Percentiles rank a stretch among this genome's conserved stretches.
Evolutionary conservation across 2,329 filamentous ascomycete species (phyloP).

Genomic region (Trichoderma polysporum): DNA sequence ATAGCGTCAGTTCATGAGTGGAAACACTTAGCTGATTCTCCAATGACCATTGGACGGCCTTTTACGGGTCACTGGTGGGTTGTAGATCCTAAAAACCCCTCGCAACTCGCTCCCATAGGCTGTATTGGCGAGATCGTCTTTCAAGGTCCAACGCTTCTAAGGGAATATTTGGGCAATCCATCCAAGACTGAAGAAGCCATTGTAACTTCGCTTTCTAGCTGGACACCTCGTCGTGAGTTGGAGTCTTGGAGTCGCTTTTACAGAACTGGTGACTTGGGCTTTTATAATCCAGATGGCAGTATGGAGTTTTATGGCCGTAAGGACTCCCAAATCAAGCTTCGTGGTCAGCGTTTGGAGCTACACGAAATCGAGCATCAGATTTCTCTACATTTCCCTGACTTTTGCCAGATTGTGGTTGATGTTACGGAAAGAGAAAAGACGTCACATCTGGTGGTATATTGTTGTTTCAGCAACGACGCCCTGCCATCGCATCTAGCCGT

Average conservation of each 20-base stretch:
- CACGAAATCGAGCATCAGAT: constrained; percentile 14
- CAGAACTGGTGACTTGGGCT: constrained; percentile 47
- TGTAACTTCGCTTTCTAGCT: constrained; percentile 28
- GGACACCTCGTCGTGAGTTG: constrained; percentile 26
- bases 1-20: constrained; percentile 5
- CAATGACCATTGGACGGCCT: not conserved
- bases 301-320: not conserved
- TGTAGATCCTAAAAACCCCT: constrained; percentile 7
- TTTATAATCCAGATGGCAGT: constrained; percentile 33
- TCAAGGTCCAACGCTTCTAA: not conserved
- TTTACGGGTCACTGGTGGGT: constrained; percentile 13
- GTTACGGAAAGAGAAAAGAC: not conserved
- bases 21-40: not conserved
- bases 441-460: not conserved
- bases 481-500: not conserved
- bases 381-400: not conserved
- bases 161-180: not conserved
- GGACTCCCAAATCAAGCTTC: constrained; percentile 10
- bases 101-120: not conserved
- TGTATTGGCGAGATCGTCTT: constrained; percentile 1
- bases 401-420: not conserved
- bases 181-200: not conserved
- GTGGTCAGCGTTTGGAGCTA: constrained; percentile 6
- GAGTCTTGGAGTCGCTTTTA: constrained; percentile 33
- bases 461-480: not conserved